phyloP scores from a whole-genome alignment of 805 yeast species.

The Starmera caribaea region DNA sequence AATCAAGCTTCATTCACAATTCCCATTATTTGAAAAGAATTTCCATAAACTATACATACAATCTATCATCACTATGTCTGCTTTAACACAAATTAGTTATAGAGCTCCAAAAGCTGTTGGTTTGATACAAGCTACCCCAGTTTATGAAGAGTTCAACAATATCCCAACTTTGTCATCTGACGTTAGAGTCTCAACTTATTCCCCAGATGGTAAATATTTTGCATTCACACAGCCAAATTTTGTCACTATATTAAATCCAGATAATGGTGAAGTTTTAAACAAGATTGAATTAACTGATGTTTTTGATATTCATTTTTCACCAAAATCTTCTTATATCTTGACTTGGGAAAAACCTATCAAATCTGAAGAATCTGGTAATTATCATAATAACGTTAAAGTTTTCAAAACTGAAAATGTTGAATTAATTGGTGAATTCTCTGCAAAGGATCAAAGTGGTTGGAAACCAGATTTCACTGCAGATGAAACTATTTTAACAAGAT shows the following conservation, averaged over 20 bases:
- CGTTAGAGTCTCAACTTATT: slow-evolving; percentile 56
- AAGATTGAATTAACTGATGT: slow-evolving; percentile 53
- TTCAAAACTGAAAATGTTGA: slow-evolving; percentile 46
- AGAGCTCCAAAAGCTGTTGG: slow-evolving; percentile 51
- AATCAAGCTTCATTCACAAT: too few relatives aligned
- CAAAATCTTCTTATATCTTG: slow-evolving; percentile 69
- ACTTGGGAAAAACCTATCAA: slow-evolving; percentile 87
- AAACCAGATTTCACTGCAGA: slow-evolving; percentile 82
- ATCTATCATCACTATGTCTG: slow-evolving; percentile 7
- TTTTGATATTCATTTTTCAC: slow-evolving; percentile 81
- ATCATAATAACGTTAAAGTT: slow-evolving; percentile 70
- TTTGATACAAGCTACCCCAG: slow-evolving; percentile 38
- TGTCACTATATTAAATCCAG: slow-evolving; percentile 51
- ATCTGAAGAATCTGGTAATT: slow-evolving; percentile 61
- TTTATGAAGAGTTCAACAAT: slow-evolving; percentile 18
- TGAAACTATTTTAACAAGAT: slow-evolving; percentile 60
- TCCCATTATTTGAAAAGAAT: too few relatives aligned
- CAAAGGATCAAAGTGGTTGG: slow-evolving; percentile 86
- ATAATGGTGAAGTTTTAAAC: slow-evolving; percentile 34
- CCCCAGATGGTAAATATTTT: slow-evolving; percentile 57
- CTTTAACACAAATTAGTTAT: slow-evolving; percentile 19
- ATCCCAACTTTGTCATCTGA: slow-evolving; percentile 27
- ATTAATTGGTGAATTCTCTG: slow-evolving; percentile 53
- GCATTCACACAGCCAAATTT: slow-evolving; percentile 62
- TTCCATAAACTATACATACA: too few relatives aligned